Percentiles rank a stretch among this genome's conserved stretches.
These are phyloP conservation scores for Scutellaria galericulata DNA, from an alignment of 257 asterid genomes.

Conservation along the genomic window DNA sequence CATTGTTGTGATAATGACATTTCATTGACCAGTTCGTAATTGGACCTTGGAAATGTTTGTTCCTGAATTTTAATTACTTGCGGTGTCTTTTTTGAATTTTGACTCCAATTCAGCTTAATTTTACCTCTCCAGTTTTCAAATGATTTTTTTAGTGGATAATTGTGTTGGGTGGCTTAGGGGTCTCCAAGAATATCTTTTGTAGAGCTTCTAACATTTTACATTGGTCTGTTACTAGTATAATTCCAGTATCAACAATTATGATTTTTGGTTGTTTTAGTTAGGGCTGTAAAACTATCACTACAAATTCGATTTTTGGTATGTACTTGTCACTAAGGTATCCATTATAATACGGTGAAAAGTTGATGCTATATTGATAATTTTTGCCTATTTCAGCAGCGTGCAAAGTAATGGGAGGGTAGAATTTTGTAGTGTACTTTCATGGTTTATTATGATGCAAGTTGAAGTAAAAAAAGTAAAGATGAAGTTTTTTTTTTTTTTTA, in stretches of 20 bases:
- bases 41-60: conserved; percentile 11
- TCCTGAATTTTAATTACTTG: conserved; percentile 26
- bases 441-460: conserved; percentile 1
- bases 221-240: conserved; percentile 1
- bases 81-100: neutral
- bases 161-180: conserved; percentile 28
- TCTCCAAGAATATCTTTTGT: neutral
- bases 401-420: neutral
- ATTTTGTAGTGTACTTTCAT: neutral
- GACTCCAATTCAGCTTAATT: neutral
- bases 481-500: neutral
- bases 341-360: conserved; percentile 25
- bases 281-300: neutral
- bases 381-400: conserved; percentile 29
- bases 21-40: conserved; percentile 24
- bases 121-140: conserved; percentile 19
- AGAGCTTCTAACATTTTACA: neutral
- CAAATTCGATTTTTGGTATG: neutral
- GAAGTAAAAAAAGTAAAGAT: neutral
- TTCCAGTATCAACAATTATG: conserved; percentile 13
- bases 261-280: conserved; percentile 20
- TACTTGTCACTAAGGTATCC: neutral
- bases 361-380: neutral
- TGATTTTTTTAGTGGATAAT: conserved; percentile 13
- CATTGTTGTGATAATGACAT: conserved; percentile 33